Evolutionary conservation across 495 filamentous ascomycete genomes (phyloP), one percentile per base, ranked within the genome.

Genomic region (Neurospora cerealis): DNA sequence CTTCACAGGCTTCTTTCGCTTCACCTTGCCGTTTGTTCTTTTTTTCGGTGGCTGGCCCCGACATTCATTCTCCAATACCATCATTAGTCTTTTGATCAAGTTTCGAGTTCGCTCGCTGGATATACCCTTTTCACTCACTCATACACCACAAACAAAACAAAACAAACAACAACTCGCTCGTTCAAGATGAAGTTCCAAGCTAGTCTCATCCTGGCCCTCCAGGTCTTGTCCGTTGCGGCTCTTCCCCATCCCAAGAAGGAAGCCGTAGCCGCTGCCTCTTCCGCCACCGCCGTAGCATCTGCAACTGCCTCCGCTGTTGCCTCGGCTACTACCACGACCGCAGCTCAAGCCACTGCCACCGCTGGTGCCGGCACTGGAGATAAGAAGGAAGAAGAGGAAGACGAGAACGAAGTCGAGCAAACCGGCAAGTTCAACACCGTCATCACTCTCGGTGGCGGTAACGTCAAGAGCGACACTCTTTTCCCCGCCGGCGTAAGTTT

Each of bases 401-500:
- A 72, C 11, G 70, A 70, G 21, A 80, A 79, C 75, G 76, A 82
- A 70, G 46, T 79, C n/a, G 79, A 79, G 21, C 75, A 76, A 62
- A 28, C 74, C 46, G 79, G 36, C 15, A 40, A 75, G 44, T 81
- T 82, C 24, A 78, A 74, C 39, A 46, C 62, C 37, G 69, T 72
- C 24, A 69, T 82, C 69, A 36, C 73, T 4, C 76, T 82, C 0
- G 69, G 70, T 3, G 77, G 79, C 21, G 78, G 78, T 36, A 71
- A 80, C 46, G 62, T 80, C 76, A 79, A 81, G 71, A 77, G 73
- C 36, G 81, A 81, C 40, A 75, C 74, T 34, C 5, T 71, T 9
- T 82, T 78, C 70, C 80, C 80, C 11, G 73, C 77, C 32, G 78
- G 78, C 38, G 74, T 79, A 76, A 66, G 80, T 79, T 38, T 6